A percentile compares a stretch with the other conserved stretches of the same genome.
Evolutionary conservation across 495 filamentous ascomycete genomes (phyloP).

Genomic region (Neurospora sp.): DNA sequence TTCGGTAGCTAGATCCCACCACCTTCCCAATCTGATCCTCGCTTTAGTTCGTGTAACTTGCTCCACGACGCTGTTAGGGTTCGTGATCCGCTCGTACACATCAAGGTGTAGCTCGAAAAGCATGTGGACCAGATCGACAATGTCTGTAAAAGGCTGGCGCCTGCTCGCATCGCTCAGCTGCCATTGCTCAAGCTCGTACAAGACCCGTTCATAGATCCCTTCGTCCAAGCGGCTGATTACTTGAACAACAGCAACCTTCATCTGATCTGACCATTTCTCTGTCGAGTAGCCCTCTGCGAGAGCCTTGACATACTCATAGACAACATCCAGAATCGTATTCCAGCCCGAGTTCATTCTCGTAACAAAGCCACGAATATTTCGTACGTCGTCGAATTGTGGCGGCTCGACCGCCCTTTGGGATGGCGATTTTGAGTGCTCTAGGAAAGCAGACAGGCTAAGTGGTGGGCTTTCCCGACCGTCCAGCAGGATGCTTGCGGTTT

Average conservation of each 20-base stretch:
- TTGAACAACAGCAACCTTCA: constrained; percentile 63
- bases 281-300: constrained; percentile 52
- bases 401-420: constrained; percentile 40
- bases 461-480: constrained; percentile 31
- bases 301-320: constrained; percentile 53
- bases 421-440: constrained; percentile 64
- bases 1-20: constrained; percentile 61
- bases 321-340: constrained; percentile 51
- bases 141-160: constrained; percentile 11
- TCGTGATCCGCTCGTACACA: constrained; percentile 65
- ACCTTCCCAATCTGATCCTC: constrained; percentile 60
- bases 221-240: constrained; percentile 59
- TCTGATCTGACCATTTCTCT: constrained; percentile 57
- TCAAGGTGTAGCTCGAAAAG: constrained; percentile 88
- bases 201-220: constrained; percentile 48
- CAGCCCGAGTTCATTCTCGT: constrained; percentile 42
- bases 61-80: constrained; percentile 60
- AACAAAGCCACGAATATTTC: constrained; percentile 48
- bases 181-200: constrained; percentile 31
- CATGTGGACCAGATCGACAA: constrained; percentile 57
- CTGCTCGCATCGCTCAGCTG: constrained; percentile 12
- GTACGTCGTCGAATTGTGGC: constrained; percentile 44
- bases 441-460: constrained; percentile 55
- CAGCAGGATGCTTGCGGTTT: constrained; percentile 30
- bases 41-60: constrained; percentile 47